Percentiles rank a stretch among this genome's conserved stretches.
These are phyloP conservation scores for Fusarium avenaceum DNA, from an alignment of 2,329 filamentous ascomycete species.

Conservation along the genomic window DNA sequence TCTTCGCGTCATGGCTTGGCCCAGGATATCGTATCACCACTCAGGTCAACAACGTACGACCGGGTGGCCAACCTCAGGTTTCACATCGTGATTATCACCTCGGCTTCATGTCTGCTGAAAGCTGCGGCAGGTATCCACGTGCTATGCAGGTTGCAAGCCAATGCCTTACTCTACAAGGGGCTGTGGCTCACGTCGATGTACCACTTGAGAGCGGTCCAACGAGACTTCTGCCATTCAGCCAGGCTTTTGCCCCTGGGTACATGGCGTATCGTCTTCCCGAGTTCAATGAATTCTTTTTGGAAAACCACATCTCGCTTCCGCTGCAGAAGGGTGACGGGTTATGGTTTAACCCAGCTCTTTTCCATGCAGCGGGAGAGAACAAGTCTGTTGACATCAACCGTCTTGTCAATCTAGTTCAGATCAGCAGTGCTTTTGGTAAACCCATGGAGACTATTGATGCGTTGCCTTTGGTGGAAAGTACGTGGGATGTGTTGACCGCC, in stretches of 20 bases:
- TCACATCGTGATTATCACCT: conserved; percentile 74
- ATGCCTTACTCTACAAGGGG: conserved; percentile 73
- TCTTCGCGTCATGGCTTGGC: conserved; percentile 70
- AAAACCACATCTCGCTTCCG: conserved; percentile 66
- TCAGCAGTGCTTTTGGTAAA: conserved; percentile 73
- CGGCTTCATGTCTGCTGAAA: conserved; percentile 68
- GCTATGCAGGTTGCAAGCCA: conserved; percentile 67
- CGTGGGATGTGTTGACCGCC: conserved; percentile 57
- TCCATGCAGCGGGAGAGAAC: conserved; percentile 74
- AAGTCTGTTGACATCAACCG: conserved; percentile 61
- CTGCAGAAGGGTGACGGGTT: conserved; percentile 69
- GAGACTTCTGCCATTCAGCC: conserved; percentile 71
- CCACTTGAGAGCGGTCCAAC: conserved; percentile 71
- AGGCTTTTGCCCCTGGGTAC: conserved; percentile 68
- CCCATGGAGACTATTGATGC: conserved; percentile 73
- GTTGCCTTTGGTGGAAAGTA: conserved; percentile 60
- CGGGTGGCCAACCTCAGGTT: conserved; percentile 69
- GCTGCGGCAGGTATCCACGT: conserved; percentile 63
- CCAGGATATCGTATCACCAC: conserved; percentile 71
- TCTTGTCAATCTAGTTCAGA: conserved; percentile 72
- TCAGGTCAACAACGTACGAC: conserved; percentile 73
- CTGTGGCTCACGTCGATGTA: conserved; percentile 73
- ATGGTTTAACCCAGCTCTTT: conserved; percentile 74
- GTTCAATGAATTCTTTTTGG: conserved; percentile 67
- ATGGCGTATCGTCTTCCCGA: conserved; percentile 67